Base-by-base conservation (phyloP, 2,329 filamentous ascomycete species). In the Alternaria sp. region DNA sequence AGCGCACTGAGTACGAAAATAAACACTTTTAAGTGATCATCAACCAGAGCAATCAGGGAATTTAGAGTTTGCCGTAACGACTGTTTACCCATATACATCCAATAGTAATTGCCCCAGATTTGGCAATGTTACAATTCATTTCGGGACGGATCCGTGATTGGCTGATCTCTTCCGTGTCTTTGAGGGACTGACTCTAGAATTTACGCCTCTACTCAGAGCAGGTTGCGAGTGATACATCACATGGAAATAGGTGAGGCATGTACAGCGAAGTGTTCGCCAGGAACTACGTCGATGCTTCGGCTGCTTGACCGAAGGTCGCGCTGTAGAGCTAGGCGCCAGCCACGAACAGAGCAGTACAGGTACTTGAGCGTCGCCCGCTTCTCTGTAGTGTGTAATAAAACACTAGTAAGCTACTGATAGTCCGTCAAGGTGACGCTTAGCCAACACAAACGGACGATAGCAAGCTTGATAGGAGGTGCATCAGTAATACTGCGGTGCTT, bases 81-180 rank as follows among this genome's bases (percentile, higher is more conserved):
- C 8, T 8, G 11, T 41, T 45, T 42, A 52, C 17, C 41, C 40
- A 46, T 46, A 37, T 10, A 26, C n/a, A 28, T 51, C 52, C 42
- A 58, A 51, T 31, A 57, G 53, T 34, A 57, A 61, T 62, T 63
- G 52, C 54, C 56, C 61, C 54, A 51, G 60, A 63, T 62, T 56
- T 48, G 44, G 50, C 13, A 40, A 46, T 44, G 50, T 44, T 28
- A 28, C 34, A 61, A 56, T 59, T 60, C 58, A 64, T 63, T 41
- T 62, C 39, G 50, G 56, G 37, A 51, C 39, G 26, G 1, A 33
- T 34, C 26, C 42, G 24, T 60, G 33, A 66, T 67, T 66, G 62
- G 65, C 44, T 24, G 29, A 45, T 10, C 5, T 9, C 3, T 31
- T 14, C 42, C 26, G 28, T 33, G 8, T 1, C 41, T 45, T 13